phyloP scores from a whole-genome alignment of 352 stramenopile genomes.

The Globisporangium camurandrum region DNA sequence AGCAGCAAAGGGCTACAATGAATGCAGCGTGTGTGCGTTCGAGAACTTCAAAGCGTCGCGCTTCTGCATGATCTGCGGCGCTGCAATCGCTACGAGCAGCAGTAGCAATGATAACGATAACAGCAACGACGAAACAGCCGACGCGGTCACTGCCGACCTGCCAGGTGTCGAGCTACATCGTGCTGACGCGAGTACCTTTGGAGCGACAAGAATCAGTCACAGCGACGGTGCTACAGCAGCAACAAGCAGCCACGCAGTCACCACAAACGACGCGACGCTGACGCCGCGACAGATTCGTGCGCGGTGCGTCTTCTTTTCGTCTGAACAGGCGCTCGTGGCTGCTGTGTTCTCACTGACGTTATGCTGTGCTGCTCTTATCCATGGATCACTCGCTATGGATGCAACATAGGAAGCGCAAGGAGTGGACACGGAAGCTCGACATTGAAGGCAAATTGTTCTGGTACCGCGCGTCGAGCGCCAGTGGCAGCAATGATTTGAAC shows the following conservation, averaged over 20 bases:
- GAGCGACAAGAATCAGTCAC: too few relatives aligned
- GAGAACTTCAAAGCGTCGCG: conserved; percentile 49
- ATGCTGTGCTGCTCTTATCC: too few relatives aligned
- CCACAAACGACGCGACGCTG: background rate
- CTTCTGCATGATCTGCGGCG: conserved; percentile 41
- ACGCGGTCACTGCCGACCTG: background rate
- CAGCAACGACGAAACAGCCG: background rate
- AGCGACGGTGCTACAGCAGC: background rate
- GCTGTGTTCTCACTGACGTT: background rate
- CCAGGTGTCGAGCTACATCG: conserved; percentile 3
- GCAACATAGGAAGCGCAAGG: conserved; percentile 35
- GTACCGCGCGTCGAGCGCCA: conserved; percentile 20
- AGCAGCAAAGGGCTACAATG: conserved; percentile 36
- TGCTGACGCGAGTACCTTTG: too few relatives aligned
- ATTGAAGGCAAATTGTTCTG: conserved; percentile 49
- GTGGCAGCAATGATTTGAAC: too few relatives aligned
- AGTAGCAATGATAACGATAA: background rate
- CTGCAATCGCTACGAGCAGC: conserved; percentile 15
- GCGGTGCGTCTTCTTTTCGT: conserved; percentile 1
- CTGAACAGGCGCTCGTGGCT: background rate
- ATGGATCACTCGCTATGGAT: too few relatives aligned
- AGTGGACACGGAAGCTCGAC: conserved; percentile 50
- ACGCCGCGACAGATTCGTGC: conserved; percentile 27
- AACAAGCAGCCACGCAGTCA: conserved; percentile 1
- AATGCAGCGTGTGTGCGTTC: conserved; percentile 40